Percentiles rank a stretch among this genome's conserved stretches.
Evolutionary conservation across 1,139 yeast genomes (phyloP).

Genomic region (Pichia sp.): DNA sequence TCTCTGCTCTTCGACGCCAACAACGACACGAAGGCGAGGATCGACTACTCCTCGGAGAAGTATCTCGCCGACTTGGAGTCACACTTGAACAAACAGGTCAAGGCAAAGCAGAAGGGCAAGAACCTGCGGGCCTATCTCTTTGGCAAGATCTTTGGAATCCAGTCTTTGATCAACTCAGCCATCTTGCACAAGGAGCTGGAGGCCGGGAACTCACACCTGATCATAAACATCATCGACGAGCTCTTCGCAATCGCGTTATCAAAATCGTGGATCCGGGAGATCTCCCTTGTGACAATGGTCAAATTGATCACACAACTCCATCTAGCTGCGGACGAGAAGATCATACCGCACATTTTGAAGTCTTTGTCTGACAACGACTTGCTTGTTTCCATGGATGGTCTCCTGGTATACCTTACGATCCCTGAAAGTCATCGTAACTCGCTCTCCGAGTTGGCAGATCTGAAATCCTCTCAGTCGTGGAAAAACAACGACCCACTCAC

Average conservation of each 20-base stretch:
- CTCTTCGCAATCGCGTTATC: constrained; percentile 54
- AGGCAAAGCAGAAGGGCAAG: constrained; percentile 63
- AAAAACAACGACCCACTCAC: constrained; percentile 67
- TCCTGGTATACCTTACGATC: constrained; percentile 61
- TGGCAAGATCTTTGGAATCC: constrained; percentile 83
- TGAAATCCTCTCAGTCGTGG: constrained; percentile 45
- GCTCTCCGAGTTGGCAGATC: constrained; percentile 31
- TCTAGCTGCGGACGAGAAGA: constrained; percentile 8
- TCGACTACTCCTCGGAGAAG: constrained; percentile 27
- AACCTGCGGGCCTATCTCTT: constrained; percentile 77
- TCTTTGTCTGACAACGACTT: constrained; percentile 51
- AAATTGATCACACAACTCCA: constrained; percentile 34
- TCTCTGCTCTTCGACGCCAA: constrained; percentile 38
- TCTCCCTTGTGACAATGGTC: constrained; percentile 67
- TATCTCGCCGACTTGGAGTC: constrained; percentile 43
- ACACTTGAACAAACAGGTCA: constrained; percentile 38
- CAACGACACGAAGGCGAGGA: neutral
- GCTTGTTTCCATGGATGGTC: constrained; percentile 71
- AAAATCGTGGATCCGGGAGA: constrained; percentile 86
- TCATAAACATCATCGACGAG: constrained; percentile 29
- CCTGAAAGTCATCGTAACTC: constrained; percentile 35
- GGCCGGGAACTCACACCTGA: constrained; percentile 26
- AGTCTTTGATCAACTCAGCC: constrained; percentile 59
- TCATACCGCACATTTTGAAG: constrained; percentile 24
- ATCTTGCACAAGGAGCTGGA: neutral